Conservation (phyloP, 768 basidiomycete species). For the Hemileccinum impolitum region DNA sequence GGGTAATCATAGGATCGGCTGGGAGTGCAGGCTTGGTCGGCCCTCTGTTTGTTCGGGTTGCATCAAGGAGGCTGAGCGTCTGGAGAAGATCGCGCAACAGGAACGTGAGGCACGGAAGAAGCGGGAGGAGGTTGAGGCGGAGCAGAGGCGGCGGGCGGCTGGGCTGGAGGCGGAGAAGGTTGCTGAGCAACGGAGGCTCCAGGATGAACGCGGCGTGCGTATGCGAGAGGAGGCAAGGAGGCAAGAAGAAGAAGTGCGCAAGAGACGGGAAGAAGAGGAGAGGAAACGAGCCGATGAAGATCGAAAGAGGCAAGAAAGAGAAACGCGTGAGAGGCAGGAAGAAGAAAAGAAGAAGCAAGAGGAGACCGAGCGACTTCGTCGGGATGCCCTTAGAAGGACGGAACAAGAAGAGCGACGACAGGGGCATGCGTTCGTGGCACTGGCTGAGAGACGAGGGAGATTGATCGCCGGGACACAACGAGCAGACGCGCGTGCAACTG, state of each 20-base stretch:
- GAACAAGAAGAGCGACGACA: no score
- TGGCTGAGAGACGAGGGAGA: no score
- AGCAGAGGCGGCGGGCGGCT: slow-evolving; percentile 38
- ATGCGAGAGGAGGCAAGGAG: background rate
- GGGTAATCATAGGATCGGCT: slow-evolving; percentile 40
- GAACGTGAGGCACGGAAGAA: slow-evolving; percentile 38
- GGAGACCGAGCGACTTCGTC: background rate
- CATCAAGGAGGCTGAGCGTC: slow-evolving; percentile 36
- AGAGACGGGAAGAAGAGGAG: background rate
- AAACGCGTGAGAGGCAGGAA: slow-evolving; percentile 1
- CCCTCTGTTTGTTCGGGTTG: slow-evolving; percentile 44
- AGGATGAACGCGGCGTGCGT: background rate
- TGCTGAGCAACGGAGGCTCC: background rate
- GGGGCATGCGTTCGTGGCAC: no score
- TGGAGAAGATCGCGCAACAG: slow-evolving; percentile 35
- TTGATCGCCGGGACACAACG: no score
- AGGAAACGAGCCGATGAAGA: background rate
- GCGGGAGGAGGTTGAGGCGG: slow-evolving; percentile 41
- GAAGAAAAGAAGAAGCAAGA: background rate
- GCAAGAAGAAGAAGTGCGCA: background rate
- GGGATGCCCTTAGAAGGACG: no score
- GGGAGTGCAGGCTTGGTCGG: slow-evolving; percentile 39
- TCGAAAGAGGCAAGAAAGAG: background rate
- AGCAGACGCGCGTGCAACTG: no score
- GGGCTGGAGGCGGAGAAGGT: slow-evolving; percentile 35